Base-by-base conservation (phyloP, 2,329 filamentous ascomycete species). In the Penicillium sp. region DNA sequence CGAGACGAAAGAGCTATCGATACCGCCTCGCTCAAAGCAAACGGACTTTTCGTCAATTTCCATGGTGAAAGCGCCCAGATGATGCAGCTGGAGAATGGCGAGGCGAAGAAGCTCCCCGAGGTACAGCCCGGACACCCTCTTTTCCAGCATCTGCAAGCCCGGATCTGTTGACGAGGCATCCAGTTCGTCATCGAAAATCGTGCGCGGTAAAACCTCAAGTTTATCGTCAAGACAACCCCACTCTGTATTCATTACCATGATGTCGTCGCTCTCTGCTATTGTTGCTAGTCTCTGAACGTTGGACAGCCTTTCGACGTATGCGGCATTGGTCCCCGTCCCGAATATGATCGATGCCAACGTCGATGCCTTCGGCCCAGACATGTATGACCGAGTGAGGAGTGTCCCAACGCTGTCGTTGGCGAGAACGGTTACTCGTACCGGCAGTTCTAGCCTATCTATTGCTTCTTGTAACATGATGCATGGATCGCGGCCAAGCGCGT, bases 181-280 rank as follows among this genome's bases (percentile, higher is more conserved):
- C 9, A 70, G 58, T 31, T 62, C 58, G 11, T 65, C 60, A 26
- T 70, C 68, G 47, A 64, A 69, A 17, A 44, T 7, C 3, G 67
- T 70, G 13, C 53, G 49, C 21, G 67, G 66, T 13, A 70, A 53
- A 19, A 70, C 64, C 30, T 63, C 59, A 31, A 70, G 56, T 5
- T 62, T 58, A 38, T 69, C 61, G 56, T 69, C 67, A 38, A 70
- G 61, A 47, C 62, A 68, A 15, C 67, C 68, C 68, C 68, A 70
- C 58, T 70, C 68, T 6, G 62, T 70, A 26, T 65, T 70, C 6
- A 70, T 64, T 19, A 69, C 61, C 67, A 69, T 69, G 38, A 66
- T 60, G 1, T 59, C 51, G 38, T 50, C 47, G 7, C 45, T 23
- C 5, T 23, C 3, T 8, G 26, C 47, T n/a, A 52, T 45, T 21